These are phyloP conservation scores for Symmetrospora coprosmae DNA, from an alignment of 768 basidiomycete species.

Conservation along the genomic window DNA sequence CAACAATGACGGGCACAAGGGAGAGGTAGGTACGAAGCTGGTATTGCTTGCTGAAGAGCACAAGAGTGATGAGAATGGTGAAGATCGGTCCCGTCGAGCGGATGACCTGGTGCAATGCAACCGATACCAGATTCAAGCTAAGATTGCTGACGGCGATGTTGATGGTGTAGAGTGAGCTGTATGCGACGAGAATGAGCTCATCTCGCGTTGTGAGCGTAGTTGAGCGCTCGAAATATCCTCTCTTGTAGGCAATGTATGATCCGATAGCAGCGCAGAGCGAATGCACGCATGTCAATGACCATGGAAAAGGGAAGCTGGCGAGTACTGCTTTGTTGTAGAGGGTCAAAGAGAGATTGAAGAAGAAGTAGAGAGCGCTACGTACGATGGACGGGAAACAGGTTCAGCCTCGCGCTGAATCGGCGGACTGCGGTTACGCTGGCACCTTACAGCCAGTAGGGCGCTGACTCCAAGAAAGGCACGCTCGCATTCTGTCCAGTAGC, in stretches of 20 bases:
- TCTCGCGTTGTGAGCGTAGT: constrained; percentile 47
- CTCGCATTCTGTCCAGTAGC: too few relatives aligned
- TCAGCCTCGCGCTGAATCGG: too few relatives aligned
- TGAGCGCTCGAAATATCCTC: constrained; percentile 47
- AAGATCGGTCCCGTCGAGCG: constrained; percentile 85
- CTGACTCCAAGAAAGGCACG: constrained; percentile 12
- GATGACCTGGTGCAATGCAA: constrained; percentile 78
- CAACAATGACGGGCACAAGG: constrained; percentile 68
- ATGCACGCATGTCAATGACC: constrained; percentile 83
- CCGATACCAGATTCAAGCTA: constrained; percentile 42
- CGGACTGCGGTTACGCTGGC: too few relatives aligned
- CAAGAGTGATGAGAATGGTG: constrained; percentile 60
- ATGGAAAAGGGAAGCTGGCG: constrained; percentile 84
- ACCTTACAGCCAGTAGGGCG: constrained; percentile 11
- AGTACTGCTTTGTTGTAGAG: constrained; percentile 91
- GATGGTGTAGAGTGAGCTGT: constrained; percentile 78
- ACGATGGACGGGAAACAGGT: too few relatives aligned
- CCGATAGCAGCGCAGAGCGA: constrained; percentile 74
- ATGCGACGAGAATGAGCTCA: constrained; percentile 54
- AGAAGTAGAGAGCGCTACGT: constrained; percentile 48
- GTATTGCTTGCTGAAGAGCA: constrained; percentile 51
- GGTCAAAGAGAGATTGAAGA: constrained; percentile 79
- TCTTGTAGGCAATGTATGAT: constrained; percentile 51
- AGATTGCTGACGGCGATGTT: constrained; percentile 92
- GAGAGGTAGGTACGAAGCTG: constrained; percentile 53